These are phyloP conservation scores for Capillidium rhysosporum DNA, from an alignment of 371 early-diverging fungal species.

Conservation along the genomic window DNA sequence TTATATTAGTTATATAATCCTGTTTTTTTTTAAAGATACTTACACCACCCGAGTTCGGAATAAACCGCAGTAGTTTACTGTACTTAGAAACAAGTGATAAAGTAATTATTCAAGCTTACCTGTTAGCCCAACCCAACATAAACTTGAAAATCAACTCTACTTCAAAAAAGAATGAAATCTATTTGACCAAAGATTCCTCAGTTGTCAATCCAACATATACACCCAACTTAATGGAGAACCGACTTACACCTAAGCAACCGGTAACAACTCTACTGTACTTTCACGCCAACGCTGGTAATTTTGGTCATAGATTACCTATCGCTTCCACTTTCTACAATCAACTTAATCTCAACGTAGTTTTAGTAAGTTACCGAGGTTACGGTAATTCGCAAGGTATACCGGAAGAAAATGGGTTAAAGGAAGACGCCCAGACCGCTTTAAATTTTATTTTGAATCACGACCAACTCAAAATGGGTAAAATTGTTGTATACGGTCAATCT, in stretches of 20 bases:
- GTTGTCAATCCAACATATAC: too few species aligned
- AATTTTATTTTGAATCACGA: conserved; percentile 57
- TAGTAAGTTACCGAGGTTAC: conserved; percentile 94
- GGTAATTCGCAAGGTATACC: conserved; percentile 75
- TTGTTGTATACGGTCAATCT: conserved; percentile 84
- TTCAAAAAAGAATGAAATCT: not conserved
- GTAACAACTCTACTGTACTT: not conserved
- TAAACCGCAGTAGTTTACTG: conserved; percentile 39
- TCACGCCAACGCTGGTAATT: conserved; percentile 82
- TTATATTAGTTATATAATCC: not conserved
- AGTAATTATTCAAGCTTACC: conserved; percentile 53
- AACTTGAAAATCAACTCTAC: too few species aligned
- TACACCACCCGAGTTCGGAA: conserved; percentile 49
- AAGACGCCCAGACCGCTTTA: conserved; percentile 73
- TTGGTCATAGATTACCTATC: conserved; percentile 79
- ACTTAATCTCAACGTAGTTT: conserved; percentile 65
- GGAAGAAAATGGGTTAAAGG: conserved; percentile 61
- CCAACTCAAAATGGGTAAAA: conserved; percentile 39
- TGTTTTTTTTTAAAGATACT: conserved; percentile 31
- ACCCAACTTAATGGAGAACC: too few species aligned
- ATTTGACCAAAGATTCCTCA: not conserved
- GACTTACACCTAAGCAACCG: not conserved
- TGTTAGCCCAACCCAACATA: conserved; percentile 23
- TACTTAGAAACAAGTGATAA: conserved; percentile 53
- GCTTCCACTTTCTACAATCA: conserved; percentile 41